Base-by-base conservation (phyloP, 2,329 filamentous ascomycete species). In the Colletotrichum chlorophyti region DNA sequence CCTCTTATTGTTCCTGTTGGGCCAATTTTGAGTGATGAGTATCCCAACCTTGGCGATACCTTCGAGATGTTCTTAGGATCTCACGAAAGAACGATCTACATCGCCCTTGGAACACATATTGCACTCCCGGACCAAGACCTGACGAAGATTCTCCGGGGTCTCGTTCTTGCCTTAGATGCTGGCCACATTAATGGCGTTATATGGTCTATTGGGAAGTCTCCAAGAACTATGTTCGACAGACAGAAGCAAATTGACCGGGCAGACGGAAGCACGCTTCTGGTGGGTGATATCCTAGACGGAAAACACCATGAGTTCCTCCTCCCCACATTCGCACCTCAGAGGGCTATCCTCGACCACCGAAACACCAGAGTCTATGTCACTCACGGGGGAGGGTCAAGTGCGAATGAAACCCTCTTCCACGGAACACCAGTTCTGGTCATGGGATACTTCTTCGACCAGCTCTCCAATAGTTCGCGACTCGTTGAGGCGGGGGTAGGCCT, bases 61-160 rank as follows among this genome's bases (percentile, higher is more conserved):
- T 58, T 65, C 21, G 31, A 57, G 7, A n/a, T 26, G 3, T 79
- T 79, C 60, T 62, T 76, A 0, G 35, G 61, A 3, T 26, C n/a
- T 1, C 72, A 74, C 24, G 29, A 65, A 6, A 69, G 63, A n/a
- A 68, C 72, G 2, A 52, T 78, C 3, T 79, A 78, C 57, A 57
- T 78, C n/a, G 70, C 73, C 0, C 68, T 79, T 0, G 76, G 76
- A 2, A 79, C 76, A 0, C 77, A 79, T 48, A 65, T 79, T 8
- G 63, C 66, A 7, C 64, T 79, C 1, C 60, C 66, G 2, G 34
- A 64, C 3, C 58, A 64, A 2, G 67, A 74, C n/a, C 53, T 73
- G 1, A 51, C 62, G 9, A 70, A 71, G 41, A 62, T 78, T 19
- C 57, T 77, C 15, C 10, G 4, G 9, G 53, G 70, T 1, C 57